phyloP scores from a whole-genome alignment of 106 monocot genomes.

The Gastrodia elata region DNA sequence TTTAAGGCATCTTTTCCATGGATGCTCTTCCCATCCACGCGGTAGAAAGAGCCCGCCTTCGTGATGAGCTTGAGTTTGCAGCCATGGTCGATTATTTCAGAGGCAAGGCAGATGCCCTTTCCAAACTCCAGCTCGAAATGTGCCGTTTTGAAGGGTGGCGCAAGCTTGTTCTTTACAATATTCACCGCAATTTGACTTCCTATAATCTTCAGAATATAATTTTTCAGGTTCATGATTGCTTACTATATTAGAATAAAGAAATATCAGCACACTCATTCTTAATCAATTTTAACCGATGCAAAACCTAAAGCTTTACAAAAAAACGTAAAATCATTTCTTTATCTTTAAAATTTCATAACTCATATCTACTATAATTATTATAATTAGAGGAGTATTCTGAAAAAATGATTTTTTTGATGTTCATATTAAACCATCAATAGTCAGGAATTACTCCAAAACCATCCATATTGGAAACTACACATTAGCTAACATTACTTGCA shows the following conservation, averaged over 20 bases:
- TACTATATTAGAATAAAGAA: not conserved
- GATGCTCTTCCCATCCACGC: slow-evolving; percentile 40
- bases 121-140: slow-evolving; percentile 91
- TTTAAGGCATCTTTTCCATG: slow-evolving; percentile 80
- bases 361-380: too few relatives aligned
- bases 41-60: slow-evolving; percentile 38
- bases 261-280: too few relatives aligned
- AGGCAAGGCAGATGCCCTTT: slow-evolving; percentile 67
- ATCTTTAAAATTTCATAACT: too few relatives aligned
- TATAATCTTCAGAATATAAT: slow-evolving; percentile 23
- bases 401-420: too few relatives aligned
- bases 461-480: not conserved
- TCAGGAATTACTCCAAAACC: not conserved
- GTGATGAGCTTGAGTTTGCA: slow-evolving; percentile 56
- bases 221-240: not conserved
- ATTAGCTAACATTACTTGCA: not conserved
- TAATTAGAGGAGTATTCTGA: too few relatives aligned
- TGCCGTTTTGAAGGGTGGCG: slow-evolving; percentile 85
- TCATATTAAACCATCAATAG: too few relatives aligned
- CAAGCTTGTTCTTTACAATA: slow-evolving; percentile 96
- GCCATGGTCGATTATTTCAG: slow-evolving; percentile 68
- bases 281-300: too few relatives aligned
- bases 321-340: too few relatives aligned
- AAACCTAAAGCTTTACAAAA: too few relatives aligned
- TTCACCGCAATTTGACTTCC: slow-evolving; percentile 89